Evolutionary conservation across 345 rosid species (phyloP), one percentile per base, ranked within the genome.

Genomic region (Turritis glabra): DNA sequence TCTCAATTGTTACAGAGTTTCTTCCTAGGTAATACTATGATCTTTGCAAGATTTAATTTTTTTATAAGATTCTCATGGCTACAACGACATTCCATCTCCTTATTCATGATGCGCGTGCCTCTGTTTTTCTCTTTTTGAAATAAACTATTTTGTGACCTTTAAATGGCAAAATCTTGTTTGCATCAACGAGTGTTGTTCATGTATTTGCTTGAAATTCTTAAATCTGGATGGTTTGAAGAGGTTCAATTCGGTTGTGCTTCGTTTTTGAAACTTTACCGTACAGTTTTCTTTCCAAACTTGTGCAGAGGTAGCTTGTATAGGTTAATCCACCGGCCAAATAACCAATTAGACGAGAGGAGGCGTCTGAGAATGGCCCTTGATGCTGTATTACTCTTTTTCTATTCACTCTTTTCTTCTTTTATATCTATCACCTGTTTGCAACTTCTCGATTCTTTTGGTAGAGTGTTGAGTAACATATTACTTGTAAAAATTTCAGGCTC

Each of bases 281-380:
- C 18, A 30, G 0, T 23, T 21, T 64, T 5, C 15, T 53, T 19
- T 10, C 37, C 9, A 48, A 57, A 69, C 59, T 72, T 77, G 77
- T 87, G 88, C 97, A 94, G 98, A 84, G 98, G 98, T 79, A 94
- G 98, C 79, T 84, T 94, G 85, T 94, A 94, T 76, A 86, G 96
- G 83, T 76, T 94, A 79, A 61, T 94, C 79, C 97, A 89, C 76
- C 85, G 97, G 80, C 93, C 95, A 66, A 91, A 91, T 85, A 91
- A 88, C 78, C 98, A 91, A 80, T 76, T 94, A 71, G 98, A 94
- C 61, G 98, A 89, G 82, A 77, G 98, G 73, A 88, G 87, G 84
- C 90, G 98, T 63, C 82, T 91, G 75, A 91, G 91, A 85, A 91
- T 91, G 93, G 98, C 98, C 51, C 89, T 94, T 60, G 95, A 91